phyloP scores from a whole-genome alignment of 2,329 filamentous ascomycete genomes.

The Teratosphaeria viscida region DNA sequence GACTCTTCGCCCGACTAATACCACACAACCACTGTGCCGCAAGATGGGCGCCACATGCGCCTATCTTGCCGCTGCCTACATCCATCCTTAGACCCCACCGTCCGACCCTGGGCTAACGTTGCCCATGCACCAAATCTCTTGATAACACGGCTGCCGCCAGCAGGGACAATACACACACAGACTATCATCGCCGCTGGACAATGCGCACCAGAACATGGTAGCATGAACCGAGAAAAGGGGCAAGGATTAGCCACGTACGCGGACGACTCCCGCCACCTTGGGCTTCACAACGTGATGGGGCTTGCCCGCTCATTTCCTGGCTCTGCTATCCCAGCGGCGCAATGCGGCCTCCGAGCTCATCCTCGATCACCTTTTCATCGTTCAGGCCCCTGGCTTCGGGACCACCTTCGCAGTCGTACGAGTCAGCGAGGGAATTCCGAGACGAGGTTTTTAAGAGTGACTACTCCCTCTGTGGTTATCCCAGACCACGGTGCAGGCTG shows the following conservation, averaged over 20 bases:
- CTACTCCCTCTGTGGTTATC: background rate
- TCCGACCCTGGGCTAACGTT: too few species aligned
- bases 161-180: background rate
- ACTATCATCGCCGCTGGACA: background rate
- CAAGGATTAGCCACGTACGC: too few species aligned
- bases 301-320: background rate
- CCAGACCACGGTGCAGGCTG: background rate
- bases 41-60: too few species aligned
- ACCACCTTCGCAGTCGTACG: background rate
- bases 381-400: background rate
- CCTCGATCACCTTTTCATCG: background rate
- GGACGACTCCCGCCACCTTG: background rate
- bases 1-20: too few species aligned
- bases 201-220: too few species aligned
- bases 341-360: background rate
- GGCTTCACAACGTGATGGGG: background rate
- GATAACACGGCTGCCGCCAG: background rate
- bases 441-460: background rate
- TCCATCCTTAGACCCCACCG: too few species aligned
- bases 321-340: background rate
- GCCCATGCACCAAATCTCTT: too few species aligned
- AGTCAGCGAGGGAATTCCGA: background rate
- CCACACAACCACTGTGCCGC: too few species aligned
- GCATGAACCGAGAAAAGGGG: too few species aligned
- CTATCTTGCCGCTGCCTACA: too few species aligned